Base-by-base conservation (phyloP, 1,139 yeast species). In the Yamadazyma conglobata region DNA sequence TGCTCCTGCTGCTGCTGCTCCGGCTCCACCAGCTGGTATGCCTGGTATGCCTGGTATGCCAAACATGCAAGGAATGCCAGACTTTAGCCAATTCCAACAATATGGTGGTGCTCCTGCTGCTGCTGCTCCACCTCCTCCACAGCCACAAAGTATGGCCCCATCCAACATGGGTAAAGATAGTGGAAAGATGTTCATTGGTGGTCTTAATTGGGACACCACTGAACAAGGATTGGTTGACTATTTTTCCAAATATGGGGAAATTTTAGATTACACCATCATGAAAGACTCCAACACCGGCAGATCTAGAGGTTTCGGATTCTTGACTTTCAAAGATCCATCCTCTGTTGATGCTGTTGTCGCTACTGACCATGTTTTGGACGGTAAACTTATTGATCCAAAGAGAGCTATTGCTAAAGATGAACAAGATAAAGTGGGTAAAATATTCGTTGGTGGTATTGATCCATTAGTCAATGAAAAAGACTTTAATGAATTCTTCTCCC, bases 361-460 rank as follows among this genome's bases (percentile, higher is more conserved):
- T 43, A 81, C 85, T 39, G 95, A 86, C 51, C 99, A 91, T 57
- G 77, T 86, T 31, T 67, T 91, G 38, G 99, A 91, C 52, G 98
- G 98, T 41, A 93, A 93, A 57, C 84, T 93, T 40, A 93, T 91
- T 54, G 99, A 91, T 54, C 98, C 99, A 24, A 91, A 91, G 58
- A 76, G 98, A 50, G 97, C 99, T 14, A 91, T 91, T 50, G 97
- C 98, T 24, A 83, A 91, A 57, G 98, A 91, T 54, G 98, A 91
- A 56, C 98, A 91, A 60, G 97, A 89, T 55, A 86, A 86, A 56
- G 89, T 96, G 9, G 96, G 97, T 48, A 91, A 91, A 64, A 91
- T 91, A 45, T 91, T 91, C 54, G 97, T 91, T 28, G 99, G 99
- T 44, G 99, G 99, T 44, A 87, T 91, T 43, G 94, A 95, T 36